Evolutionary conservation across 1,284 basidiomycete species (phyloP).

Genomic region (Rugosomyces carneus): DNA sequence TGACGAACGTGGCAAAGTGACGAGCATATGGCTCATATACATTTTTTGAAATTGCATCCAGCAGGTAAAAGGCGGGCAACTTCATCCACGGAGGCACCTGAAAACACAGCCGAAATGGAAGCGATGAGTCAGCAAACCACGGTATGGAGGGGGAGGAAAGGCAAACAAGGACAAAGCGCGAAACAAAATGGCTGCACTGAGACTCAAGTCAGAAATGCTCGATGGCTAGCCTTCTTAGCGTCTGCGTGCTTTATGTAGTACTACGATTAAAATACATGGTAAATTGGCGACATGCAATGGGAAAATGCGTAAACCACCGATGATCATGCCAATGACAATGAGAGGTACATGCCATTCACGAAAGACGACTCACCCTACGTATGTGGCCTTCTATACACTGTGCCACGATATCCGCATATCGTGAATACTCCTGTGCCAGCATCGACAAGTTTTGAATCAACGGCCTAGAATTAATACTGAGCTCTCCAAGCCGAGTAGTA

Average conservation of each 20-base stretch:
- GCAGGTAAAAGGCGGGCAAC: slow-evolving; percentile 89
- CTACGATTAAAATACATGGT: slow-evolving; percentile 28
- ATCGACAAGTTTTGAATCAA: slow-evolving; percentile 95
- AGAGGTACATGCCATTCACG: slow-evolving; percentile 16
- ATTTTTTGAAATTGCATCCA: slow-evolving; percentile 97
- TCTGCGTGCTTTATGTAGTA: slow-evolving; percentile 31
- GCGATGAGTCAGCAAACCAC: slow-evolving; percentile 63
- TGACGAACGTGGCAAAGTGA: slow-evolving; percentile 72
- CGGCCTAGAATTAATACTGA: slow-evolving; percentile 94
- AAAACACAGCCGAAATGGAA: slow-evolving; percentile 30
- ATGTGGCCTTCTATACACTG: slow-evolving; percentile 89
- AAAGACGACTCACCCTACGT: slow-evolving; percentile 65
- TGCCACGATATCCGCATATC: slow-evolving; percentile 77
- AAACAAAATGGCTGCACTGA: slow-evolving; percentile 11
- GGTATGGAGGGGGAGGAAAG: slow-evolving; percentile 24
- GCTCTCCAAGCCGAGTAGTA: slow-evolving; percentile 68
- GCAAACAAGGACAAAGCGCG: slow-evolving; percentile 18
- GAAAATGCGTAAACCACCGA: slow-evolving; percentile 16
- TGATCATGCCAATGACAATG: slow-evolving; percentile 16
- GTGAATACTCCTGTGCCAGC: slow-evolving; percentile 83
- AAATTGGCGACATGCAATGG: slow-evolving; percentile 17
- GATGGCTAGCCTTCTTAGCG: slow-evolving; percentile 22
- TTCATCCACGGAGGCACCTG: slow-evolving; percentile 92
- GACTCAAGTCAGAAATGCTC: slow-evolving; percentile 5
- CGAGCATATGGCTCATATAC: slow-evolving; percentile 86